Conservation (phyloP, 2,329 filamentous ascomycete genomes). For the Penicillium sp. region DNA sequence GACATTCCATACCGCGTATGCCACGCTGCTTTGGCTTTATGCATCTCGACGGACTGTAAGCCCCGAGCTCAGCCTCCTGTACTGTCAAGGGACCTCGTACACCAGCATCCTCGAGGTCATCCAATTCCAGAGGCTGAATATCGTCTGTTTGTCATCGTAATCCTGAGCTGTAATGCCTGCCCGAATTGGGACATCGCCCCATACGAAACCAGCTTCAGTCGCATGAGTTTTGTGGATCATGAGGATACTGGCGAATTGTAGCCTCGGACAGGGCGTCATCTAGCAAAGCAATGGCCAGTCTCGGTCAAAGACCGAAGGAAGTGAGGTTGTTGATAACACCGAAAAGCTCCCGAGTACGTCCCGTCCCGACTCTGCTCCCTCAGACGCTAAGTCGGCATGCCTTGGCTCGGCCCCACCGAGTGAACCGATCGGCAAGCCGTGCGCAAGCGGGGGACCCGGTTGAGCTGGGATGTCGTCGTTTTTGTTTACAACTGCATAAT, state of each 20-base stretch:
- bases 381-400: slow-evolving; percentile 14
- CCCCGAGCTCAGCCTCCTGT: background rate
- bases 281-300: background rate
- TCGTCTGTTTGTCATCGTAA: background rate
- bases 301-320: slow-evolving; percentile 14
- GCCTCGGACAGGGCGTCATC: slow-evolving; percentile 5
- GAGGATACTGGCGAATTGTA: slow-evolving; percentile 12
- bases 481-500: background rate
- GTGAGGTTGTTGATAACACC: slow-evolving; percentile 11
- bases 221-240: slow-evolving; percentile 13
- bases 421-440: slow-evolving; percentile 16
- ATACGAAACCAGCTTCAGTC: slow-evolving; percentile 1
- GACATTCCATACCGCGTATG: background rate
- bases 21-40: background rate
- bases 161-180: background rate
- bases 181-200: slow-evolving; percentile 1
- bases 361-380: slow-evolving; percentile 12
- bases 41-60: background rate
- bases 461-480: background rate
- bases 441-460: background rate
- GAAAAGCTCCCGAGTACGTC: slow-evolving; percentile 18
- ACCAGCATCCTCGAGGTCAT: background rate
- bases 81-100: background rate
- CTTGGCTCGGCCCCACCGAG: slow-evolving; percentile 6
- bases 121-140: background rate